Evolutionary conservation across 129 eudicot species (phyloP), one percentile per base, ranked within the genome.

Genomic region (Flaveria brownii): DNA sequence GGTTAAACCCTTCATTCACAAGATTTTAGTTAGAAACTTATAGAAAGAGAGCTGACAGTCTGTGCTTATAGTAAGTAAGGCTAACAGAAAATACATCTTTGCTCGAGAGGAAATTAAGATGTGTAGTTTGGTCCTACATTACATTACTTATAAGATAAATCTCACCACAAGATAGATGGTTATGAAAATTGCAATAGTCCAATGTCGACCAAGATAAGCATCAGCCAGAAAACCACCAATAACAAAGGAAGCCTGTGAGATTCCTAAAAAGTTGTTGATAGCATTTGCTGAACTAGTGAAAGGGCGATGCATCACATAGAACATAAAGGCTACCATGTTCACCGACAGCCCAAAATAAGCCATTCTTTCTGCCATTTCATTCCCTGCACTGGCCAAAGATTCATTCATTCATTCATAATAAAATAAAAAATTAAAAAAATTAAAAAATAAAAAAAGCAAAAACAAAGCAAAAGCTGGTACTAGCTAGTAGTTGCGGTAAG

Each of bases 341-440:
- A 90, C 96, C 14, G 97, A 93, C 50, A 93, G 84, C 41, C 98
- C 98, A 79, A 88, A 93, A 73, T 93, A 93, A 56, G 98, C 98
- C 96, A 93, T 88, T 85, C 98, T 88, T 84, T 93, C 98, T 20
- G 98, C 97, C 96, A 93, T 93, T 78, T 93, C 98, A 81, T 93
- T 93, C 65, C 98, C 98, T 92, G 87, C 62, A 83, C 7, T 1
- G 41, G 41, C 10, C 2, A 61, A 30, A 28, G 50, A 9, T 52
- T 66, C 42, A 28, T 49, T 14, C 54, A 45, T 30, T 30, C 5
- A 30, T 30, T 42, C 1, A 42, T 42, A 1, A 42, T 49, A 3
- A 11, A 49, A 49, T 15, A 49, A 49, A 49, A n/a, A 20, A 20
- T 20, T 50, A 4, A 11, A 50, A 50, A 4, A 50, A 50, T n/a